Conservation (phyloP, 2,329 filamentous ascomycete species). For the Metarhizium sp. region DNA sequence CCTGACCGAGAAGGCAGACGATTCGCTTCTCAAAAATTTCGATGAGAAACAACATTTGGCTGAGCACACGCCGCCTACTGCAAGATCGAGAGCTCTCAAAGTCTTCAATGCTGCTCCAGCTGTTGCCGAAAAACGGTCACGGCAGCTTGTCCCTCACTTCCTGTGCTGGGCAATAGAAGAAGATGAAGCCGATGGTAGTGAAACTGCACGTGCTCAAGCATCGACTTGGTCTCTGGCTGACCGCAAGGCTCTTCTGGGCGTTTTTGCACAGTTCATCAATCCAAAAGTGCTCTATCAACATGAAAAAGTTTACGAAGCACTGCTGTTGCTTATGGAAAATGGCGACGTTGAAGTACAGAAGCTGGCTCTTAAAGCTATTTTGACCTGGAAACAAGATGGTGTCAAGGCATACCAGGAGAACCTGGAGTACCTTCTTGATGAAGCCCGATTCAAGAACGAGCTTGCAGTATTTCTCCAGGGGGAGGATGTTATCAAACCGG, state of each 20-base stretch:
- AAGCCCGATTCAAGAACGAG: constrained; percentile 86
- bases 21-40: constrained; percentile 54
- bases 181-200: constrained; percentile 28
- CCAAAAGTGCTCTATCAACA: constrained; percentile 74
- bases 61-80: constrained; percentile 40
- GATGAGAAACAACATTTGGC: constrained; percentile 51
- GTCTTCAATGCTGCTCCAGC: constrained; percentile 65
- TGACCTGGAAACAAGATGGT: constrained; percentile 78
- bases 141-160: constrained; percentile 76
- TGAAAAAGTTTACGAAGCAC: constrained; percentile 63
- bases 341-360: constrained; percentile 88
- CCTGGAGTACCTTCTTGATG: constrained; percentile 77
- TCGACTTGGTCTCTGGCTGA: constrained; percentile 65
- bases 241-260: constrained; percentile 68
- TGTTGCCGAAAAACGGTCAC: constrained; percentile 78
- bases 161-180: constrained; percentile 64
- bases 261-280: constrained; percentile 82
- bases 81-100: constrained; percentile 69
- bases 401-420: constrained; percentile 77
- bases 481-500: constrained; percentile 60
- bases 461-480: constrained; percentile 80
- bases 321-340: constrained; percentile 71
- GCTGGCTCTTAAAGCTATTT: constrained; percentile 69
- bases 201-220: constrained; percentile 21
- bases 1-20: constrained; percentile 41